phyloP scores from a whole-genome alignment of 2,329 filamentous ascomycete genomes.

The Epicoccum nigrum region DNA sequence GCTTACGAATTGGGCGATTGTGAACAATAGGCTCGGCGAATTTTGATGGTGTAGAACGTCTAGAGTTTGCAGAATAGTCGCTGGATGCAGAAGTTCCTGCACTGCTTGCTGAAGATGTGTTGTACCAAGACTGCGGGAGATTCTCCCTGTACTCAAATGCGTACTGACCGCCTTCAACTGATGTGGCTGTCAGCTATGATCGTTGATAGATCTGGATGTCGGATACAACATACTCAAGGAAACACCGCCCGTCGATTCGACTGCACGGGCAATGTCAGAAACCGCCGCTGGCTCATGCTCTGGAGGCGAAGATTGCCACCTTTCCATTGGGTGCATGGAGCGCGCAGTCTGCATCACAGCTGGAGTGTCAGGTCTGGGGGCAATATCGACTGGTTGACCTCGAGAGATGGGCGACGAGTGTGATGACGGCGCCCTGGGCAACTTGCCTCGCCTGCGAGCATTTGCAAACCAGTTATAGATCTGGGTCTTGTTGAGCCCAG shows the following conservation, averaged over 20 bases:
- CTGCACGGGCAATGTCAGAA: constrained; percentile 32
- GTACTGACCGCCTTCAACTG: background rate
- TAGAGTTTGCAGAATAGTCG: constrained; percentile 19
- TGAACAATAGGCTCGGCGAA: background rate
- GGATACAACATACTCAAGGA: background rate
- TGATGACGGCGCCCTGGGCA: constrained; percentile 16
- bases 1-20: constrained; percentile 9
- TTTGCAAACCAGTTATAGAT: constrained; percentile 40
- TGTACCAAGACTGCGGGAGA: constrained; percentile 7
- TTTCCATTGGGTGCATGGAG: constrained; percentile 31
- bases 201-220: fast-evolving
- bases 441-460: constrained; percentile 32
- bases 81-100: constrained; percentile 32
- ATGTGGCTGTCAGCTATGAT: background rate
- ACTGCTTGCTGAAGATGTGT: constrained; percentile 32
- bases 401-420: constrained; percentile 6
- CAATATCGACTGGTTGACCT: constrained; percentile 28
- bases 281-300: constrained; percentile 36
- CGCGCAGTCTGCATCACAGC: constrained; percentile 15
- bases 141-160: constrained; percentile 6
- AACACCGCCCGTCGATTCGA: constrained; percentile 21
- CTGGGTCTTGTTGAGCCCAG: constrained; percentile 34
- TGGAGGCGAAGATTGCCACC: constrained; percentile 39
- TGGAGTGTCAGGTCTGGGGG: constrained; percentile 31
- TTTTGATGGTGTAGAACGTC: constrained; percentile 6